These are phyloP conservation scores for Lichtheimia ornata DNA, from an alignment of 371 early-diverging fungal species.

Conservation along the genomic window DNA sequence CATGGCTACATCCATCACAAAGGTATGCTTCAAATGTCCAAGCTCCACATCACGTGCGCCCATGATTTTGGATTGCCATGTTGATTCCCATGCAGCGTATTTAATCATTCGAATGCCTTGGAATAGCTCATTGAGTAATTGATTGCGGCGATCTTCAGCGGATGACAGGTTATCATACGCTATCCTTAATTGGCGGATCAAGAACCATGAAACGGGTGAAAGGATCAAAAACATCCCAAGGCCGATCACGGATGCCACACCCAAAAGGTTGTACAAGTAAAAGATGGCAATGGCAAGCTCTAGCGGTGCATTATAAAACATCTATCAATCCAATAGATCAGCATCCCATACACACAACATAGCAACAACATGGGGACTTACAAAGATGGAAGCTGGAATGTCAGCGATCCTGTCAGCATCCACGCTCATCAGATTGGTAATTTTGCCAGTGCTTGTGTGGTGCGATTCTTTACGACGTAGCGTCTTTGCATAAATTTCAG, in stretches of 20 bases:
- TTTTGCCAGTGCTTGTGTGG: conserved; percentile 63
- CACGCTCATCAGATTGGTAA: conserved; percentile 81
- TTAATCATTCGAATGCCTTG: conserved; percentile 73
- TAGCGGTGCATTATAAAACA: conserved; percentile 55
- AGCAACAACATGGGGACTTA: conserved; percentile 21
- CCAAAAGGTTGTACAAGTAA: conserved; percentile 56
- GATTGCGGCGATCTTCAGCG: conserved; percentile 49
- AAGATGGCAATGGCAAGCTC: conserved; percentile 48
- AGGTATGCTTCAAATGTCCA: conserved; percentile 36
- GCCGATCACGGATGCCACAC: conserved; percentile 52
- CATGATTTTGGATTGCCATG: conserved; percentile 51
- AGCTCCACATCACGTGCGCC: conserved; percentile 58
- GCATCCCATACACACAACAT: too few relatives aligned
- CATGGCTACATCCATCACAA: conserved; percentile 41
- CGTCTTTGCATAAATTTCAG: conserved; percentile 54
- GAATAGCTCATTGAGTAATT: conserved; percentile 57
- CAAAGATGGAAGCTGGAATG: conserved; percentile 43
- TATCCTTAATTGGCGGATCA: conserved; percentile 33
- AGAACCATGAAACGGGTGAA: conserved; percentile 58
- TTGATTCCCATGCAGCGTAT: conserved; percentile 69
- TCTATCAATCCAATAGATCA: not conserved
- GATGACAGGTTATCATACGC: conserved; percentile 19
- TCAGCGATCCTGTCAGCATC: conserved; percentile 65
- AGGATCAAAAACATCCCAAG: conserved; percentile 49
- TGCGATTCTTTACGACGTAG: conserved; percentile 36